Percentiles rank a stretch among this genome's conserved stretches.
phyloP scores from a whole-genome alignment of 2,329 filamentous ascomycete genomes.

The Phaeoacremonium minimum region DNA sequence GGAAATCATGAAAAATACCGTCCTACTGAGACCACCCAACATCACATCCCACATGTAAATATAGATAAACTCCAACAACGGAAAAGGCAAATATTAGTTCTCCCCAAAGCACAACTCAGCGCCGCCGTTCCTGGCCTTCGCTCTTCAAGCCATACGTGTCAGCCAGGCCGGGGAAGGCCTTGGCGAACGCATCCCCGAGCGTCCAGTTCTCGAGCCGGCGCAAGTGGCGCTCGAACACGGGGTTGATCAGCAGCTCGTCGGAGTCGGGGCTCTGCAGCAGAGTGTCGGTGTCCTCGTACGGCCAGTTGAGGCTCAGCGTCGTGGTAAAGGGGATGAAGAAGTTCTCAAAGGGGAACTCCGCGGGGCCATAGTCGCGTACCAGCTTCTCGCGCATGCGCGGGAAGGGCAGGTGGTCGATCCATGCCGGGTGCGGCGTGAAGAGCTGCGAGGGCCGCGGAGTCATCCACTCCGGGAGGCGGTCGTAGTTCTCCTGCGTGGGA shows the following conservation, averaged over 20 bases:
- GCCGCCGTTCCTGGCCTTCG: too few relatives aligned
- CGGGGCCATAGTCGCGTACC: slow-evolving; percentile 38
- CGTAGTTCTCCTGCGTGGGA: slow-evolving; percentile 74
- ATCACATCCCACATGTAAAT: too few relatives aligned
- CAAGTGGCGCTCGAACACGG: slow-evolving; percentile 79
- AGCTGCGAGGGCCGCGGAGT: slow-evolving; percentile 64
- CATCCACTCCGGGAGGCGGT: slow-evolving; percentile 70
- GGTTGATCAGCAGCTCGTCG: slow-evolving; percentile 75
- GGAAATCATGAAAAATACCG: too few relatives aligned
- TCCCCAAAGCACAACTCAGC: too few relatives aligned
- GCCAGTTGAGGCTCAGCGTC: slow-evolving; percentile 78
- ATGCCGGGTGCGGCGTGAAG: slow-evolving; percentile 65
- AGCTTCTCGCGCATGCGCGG: slow-evolving; percentile 70
- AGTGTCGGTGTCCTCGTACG: slow-evolving; percentile 69
- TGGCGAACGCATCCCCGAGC: slow-evolving; percentile 64
- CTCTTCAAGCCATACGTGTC: slow-evolving; percentile 37
- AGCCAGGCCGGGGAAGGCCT: slow-evolving; percentile 55
- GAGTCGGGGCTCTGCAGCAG: slow-evolving; percentile 54
- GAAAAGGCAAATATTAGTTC: too few relatives aligned
- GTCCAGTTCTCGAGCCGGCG: slow-evolving; percentile 76
- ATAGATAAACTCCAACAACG: too few relatives aligned
- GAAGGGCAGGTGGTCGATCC: slow-evolving; percentile 81
- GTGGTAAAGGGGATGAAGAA: slow-evolving; percentile 82
- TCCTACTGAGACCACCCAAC: too few relatives aligned
- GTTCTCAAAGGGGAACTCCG: slow-evolving; percentile 64